These are phyloP conservation scores for Chimonanthus salicifolius DNA, from an alignment of 164 flowering plant genomes.

Conservation along the genomic window DNA sequence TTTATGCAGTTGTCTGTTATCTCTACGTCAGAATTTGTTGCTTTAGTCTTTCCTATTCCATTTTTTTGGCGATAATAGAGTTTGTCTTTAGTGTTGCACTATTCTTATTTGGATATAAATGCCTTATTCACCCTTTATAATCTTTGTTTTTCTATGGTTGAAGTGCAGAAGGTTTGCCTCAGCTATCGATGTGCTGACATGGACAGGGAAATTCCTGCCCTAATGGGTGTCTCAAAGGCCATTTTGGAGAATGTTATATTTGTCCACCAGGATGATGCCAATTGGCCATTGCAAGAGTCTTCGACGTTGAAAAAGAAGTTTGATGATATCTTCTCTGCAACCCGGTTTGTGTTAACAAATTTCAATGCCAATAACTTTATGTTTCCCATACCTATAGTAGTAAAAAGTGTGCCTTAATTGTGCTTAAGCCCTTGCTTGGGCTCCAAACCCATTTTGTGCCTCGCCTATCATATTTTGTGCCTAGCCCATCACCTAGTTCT, in stretches of 20 bases:
- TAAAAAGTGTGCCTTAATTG: too few species aligned
- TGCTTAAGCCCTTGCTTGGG: too few species aligned
- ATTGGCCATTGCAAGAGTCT: slow-evolving; percentile 98
- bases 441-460: too few species aligned
- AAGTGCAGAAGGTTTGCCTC: slow-evolving; percentile 91
- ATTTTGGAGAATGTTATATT: slow-evolving; percentile 93
- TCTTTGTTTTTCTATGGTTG: slow-evolving; percentile 9
- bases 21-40: background rate
- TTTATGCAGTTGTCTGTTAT: background rate
- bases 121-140: background rate
- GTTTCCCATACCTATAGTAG: background rate
- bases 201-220: slow-evolving; percentile 94
- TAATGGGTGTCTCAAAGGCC: slow-evolving; percentile 99
- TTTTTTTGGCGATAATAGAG: too few species aligned
- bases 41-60: background rate
- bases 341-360: slow-evolving; percentile 43
- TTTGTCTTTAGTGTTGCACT: too few species aligned
- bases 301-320: slow-evolving; percentile 93
- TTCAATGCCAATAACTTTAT: background rate
- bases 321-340: slow-evolving; percentile 97
- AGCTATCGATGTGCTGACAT: slow-evolving; percentile 99
- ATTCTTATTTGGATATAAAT: background rate
- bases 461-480: too few species aligned
- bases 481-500: too few species aligned
- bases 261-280: slow-evolving; percentile 96